Evolutionary conservation across 768 basidiomycete species (phyloP).

Genomic region (Amanita molliuscula): DNA sequence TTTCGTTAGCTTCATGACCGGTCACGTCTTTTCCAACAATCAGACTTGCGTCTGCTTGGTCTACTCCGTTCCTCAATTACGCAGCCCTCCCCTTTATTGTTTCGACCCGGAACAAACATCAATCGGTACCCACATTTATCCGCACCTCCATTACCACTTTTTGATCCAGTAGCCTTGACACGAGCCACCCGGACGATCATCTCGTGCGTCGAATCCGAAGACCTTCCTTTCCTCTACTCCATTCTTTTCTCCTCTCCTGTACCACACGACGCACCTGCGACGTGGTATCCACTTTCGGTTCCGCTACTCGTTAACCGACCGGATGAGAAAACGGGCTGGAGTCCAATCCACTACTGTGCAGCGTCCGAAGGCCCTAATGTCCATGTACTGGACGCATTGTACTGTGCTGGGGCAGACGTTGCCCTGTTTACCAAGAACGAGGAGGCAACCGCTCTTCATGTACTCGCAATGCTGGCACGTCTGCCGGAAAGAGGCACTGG

Average conservation of each 20-base stretch:
- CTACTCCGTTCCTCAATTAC: conserved; percentile 26
- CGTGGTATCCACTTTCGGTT: conserved; percentile 34
- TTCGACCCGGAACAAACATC: not conserved
- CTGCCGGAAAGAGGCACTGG: conserved; percentile 10
- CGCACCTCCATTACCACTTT: conserved; percentile 26
- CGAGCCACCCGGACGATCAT: conserved; percentile 42
- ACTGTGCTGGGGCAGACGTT: conserved; percentile 68
- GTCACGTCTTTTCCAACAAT: conserved; percentile 3
- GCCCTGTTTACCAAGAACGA: conserved; percentile 56
- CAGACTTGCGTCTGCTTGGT: conserved; percentile 25
- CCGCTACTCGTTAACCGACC: conserved; percentile 58
- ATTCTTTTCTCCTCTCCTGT: conserved; percentile 42
- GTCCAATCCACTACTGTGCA: conserved; percentile 62
- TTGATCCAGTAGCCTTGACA: conserved; percentile 30
- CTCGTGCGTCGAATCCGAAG: conserved; percentile 38
- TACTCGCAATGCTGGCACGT: conserved; percentile 38
- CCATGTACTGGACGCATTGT: conserved; percentile 58
- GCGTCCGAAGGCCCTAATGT: conserved; percentile 43
- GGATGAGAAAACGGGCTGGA: conserved; percentile 56
- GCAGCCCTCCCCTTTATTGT: not conserved
- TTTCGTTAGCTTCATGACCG: conserved; percentile 9
- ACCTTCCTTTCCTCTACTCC: conserved; percentile 40
- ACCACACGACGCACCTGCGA: conserved; percentile 25
- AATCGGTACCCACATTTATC: not conserved
- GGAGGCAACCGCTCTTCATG: conserved; percentile 60